Evolutionary conservation across 2,329 filamentous ascomycete genomes (phyloP).

Genomic region (Arthrobotrys conoides): DNA sequence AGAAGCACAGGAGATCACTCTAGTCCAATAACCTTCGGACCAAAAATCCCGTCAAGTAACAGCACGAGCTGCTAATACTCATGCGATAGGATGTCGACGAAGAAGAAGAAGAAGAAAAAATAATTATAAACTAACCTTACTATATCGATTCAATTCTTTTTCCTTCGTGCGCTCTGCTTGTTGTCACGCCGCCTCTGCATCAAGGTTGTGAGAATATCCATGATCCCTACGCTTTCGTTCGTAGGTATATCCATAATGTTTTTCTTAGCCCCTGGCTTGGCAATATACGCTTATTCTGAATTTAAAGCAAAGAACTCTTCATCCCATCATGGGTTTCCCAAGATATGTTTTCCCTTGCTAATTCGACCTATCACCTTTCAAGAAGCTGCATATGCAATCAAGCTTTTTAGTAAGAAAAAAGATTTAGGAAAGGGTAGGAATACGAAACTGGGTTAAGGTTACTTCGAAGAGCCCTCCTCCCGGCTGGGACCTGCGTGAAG

Average conservation of each 20-base stretch:
- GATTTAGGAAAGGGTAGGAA: background rate
- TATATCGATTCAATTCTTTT: background rate
- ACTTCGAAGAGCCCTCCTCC: background rate
- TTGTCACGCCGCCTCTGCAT: conserved; percentile 18
- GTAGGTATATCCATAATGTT: conserved; percentile 1
- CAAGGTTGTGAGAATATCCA: conserved; percentile 19
- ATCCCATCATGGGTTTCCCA: conserved; percentile 52
- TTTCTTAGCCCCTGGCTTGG: background rate
- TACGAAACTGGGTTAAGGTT: conserved; percentile 13
- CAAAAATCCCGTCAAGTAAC: conserved; percentile 2
- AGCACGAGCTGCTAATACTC: conserved; percentile 16
- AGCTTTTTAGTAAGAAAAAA: conserved; percentile 46
- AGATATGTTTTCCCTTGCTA: conserved; percentile 8
- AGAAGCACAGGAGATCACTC: conserved; percentile 3
- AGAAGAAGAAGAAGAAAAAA: background rate
- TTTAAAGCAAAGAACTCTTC: conserved; percentile 27
- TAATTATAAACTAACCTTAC: too few species aligned
- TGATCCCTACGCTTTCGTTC: conserved; percentile 20
- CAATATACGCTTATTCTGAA: conserved; percentile 8
- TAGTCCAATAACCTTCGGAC: background rate
- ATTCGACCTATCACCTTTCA: conserved; percentile 42
- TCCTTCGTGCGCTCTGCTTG: background rate
- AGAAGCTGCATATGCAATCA: conserved; percentile 56
- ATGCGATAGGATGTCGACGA: conserved; percentile 14
- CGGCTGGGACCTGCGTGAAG: conserved; percentile 8